phyloP scores from a whole-genome alignment of 2,329 filamentous ascomycete genomes.

The Fusarium odoratissimum region DNA sequence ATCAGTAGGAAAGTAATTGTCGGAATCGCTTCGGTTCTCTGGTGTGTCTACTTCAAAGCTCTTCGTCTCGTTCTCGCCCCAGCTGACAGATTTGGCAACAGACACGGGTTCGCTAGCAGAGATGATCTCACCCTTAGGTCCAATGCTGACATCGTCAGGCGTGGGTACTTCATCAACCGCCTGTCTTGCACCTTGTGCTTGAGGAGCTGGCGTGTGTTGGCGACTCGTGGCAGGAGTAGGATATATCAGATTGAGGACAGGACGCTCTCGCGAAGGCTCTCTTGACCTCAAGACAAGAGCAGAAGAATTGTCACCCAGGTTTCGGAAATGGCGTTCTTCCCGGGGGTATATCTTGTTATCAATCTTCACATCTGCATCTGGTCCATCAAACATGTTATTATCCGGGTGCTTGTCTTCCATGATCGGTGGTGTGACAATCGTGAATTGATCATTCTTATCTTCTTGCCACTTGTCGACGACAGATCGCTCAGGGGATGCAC shows the following conservation, averaged over 20 bases:
- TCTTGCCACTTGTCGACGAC: slow-evolving; percentile 66
- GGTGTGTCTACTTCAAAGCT: slow-evolving; percentile 72
- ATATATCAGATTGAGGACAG: slow-evolving; percentile 69
- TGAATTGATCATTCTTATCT: slow-evolving; percentile 51
- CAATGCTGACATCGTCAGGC: slow-evolving; percentile 53
- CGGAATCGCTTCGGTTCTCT: slow-evolving; percentile 53
- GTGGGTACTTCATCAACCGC: slow-evolving; percentile 28
- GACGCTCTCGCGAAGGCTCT: slow-evolving; percentile 66
- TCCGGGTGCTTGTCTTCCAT: slow-evolving; percentile 57
- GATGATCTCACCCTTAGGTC: slow-evolving; percentile 56
- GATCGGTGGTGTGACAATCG: slow-evolving; percentile 67
- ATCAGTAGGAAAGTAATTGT: slow-evolving; percentile 45
- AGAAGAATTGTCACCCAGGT: slow-evolving; percentile 42
- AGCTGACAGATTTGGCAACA: slow-evolving; percentile 68
- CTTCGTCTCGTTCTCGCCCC: slow-evolving; percentile 73
- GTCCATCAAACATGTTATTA: slow-evolving; percentile 65
- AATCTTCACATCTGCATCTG: slow-evolving; percentile 72
- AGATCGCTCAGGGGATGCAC: slow-evolving; percentile 63
- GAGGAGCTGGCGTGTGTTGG: slow-evolving; percentile 57
- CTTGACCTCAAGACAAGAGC: slow-evolving; percentile 56
- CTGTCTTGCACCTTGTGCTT: slow-evolving; percentile 34
- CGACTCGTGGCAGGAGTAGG: slow-evolving; percentile 65
- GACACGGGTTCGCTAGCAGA: slow-evolving; percentile 40
- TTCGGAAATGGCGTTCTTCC: slow-evolving; percentile 57
- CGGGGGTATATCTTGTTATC: slow-evolving; percentile 68